Evolutionary conservation across 257 asterid species (phyloP).

Genomic region (Lavandula angustifolia): DNA sequence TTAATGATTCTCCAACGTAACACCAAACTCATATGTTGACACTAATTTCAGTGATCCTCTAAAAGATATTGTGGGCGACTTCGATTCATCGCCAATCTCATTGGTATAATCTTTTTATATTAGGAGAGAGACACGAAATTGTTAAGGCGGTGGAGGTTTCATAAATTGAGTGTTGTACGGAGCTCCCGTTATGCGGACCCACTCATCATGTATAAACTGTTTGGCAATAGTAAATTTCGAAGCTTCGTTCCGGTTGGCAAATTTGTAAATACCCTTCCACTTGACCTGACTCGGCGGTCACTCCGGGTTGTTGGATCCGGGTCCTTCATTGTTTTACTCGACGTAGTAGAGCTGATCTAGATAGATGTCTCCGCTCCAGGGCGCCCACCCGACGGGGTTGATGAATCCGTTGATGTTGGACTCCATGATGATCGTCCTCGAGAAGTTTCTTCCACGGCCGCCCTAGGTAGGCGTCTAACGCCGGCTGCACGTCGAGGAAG

Average conservation of each 20-base stretch:
- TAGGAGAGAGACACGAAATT: too few species aligned
- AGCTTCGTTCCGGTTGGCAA: conserved; percentile 33
- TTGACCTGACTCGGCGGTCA: conserved; percentile 45
- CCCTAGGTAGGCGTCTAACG: conserved; percentile 51
- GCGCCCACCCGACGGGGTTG: conserved; percentile 65
- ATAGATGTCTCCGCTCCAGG: conserved; percentile 57
- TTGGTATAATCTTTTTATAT: too few species aligned
- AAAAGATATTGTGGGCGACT: too few species aligned
- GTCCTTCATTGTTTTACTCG: conserved; percentile 67
- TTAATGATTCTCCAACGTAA: too few species aligned
- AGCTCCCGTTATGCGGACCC: conserved; percentile 51
- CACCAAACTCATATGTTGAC: too few species aligned
- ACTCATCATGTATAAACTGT: conserved; percentile 38
- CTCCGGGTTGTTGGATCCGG: conserved; percentile 37
- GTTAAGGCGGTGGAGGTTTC: background rate
- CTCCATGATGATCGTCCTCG: conserved; percentile 68
- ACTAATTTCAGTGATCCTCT: too few species aligned
- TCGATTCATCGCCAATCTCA: too few species aligned
- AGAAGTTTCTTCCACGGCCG: conserved; percentile 78
- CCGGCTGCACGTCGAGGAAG: conserved; percentile 28
- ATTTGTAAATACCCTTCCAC: conserved; percentile 63
- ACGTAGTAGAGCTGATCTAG: conserved; percentile 55
- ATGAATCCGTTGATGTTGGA: conserved; percentile 50
- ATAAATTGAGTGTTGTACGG: conserved; percentile 53
- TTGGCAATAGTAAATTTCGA: conserved; percentile 43